Evolutionary conservation across 345 rosid species (phyloP).

Genomic region (Camelina hispida): DNA sequence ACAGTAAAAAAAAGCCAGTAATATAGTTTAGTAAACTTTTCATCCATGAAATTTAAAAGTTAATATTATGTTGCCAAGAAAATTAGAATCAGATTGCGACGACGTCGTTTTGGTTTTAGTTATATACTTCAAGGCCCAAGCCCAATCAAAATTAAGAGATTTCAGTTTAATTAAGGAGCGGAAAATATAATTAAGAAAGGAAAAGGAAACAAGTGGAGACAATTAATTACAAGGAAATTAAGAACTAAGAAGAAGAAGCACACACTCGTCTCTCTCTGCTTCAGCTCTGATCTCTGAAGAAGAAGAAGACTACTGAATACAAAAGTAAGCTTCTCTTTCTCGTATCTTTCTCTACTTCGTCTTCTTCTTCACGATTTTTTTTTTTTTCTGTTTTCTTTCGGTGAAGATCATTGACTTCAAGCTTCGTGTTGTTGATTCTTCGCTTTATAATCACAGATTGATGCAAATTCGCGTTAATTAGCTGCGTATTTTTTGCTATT

Average conservation of each 20-base stretch:
- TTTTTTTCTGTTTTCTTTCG: background rate
- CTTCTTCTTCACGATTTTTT: background rate
- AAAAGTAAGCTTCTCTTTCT: constrained; percentile 17
- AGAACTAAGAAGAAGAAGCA: background rate
- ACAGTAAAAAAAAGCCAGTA: too few species aligned
- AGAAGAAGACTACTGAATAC: constrained; percentile 4
- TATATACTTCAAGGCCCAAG: constrained; percentile 1
- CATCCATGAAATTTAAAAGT: too few species aligned
- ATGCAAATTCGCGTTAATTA: constrained; percentile 28
- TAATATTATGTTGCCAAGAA: background rate
- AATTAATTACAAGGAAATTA: background rate
- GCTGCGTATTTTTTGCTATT: background rate
- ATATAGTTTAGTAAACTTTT: too few species aligned
- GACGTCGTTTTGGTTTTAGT: background rate
- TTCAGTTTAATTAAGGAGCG: background rate
- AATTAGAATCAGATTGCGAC: background rate
- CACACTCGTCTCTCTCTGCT: background rate
- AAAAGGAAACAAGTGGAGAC: constrained; percentile 2
- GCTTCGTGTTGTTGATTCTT: constrained; percentile 11
- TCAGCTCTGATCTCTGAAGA: constrained; percentile 30
- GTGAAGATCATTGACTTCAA: constrained; percentile 20
- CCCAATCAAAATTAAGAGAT: background rate
- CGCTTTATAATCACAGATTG: constrained; percentile 21
- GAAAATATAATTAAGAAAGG: background rate
- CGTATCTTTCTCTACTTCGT: background rate